Base-by-base conservation (phyloP, 805 yeast genomes). In the Saturnispora ahearnii region DNA sequence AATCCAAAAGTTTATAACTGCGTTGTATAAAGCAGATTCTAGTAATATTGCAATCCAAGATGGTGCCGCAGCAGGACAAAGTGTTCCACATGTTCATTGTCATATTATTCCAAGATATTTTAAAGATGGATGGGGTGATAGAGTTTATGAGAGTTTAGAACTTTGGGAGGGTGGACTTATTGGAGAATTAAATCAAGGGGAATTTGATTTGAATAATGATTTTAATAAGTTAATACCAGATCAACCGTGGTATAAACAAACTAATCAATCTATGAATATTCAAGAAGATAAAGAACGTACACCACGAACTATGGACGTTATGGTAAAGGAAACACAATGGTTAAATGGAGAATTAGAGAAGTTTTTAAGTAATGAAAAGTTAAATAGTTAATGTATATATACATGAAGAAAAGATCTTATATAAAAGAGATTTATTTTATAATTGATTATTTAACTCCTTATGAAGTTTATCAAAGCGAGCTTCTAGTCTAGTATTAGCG, bases 41-140 rank as follows among this genome's bases (percentile, higher is more conserved):
- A 61, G 89, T 52, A 95, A 95, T 62, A 75, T 93, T 37, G 91
- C 97, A 10, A 87, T 95, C 52, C 99, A 93, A 64, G 99, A 93
- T 63, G 99, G 99, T 0, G 86, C 89, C 0, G 88, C 88, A 45
- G 91, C 97, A 1, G 99, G 99, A 3, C 99, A 93, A 63, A 79
- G 90, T n/a, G 82, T 93, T 2, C 96, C 97, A 5, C 99, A 93
- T 66, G 73, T 91, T 29, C 99, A 93, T 64, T 84, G 96, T 21
- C 99, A 93, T 63, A 68, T 93, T 18, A 89, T 93, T 21, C 99
- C 99, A 6, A 73, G 99, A 38, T 81, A 75, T 62, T 66, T 79
- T 44, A 69, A 70, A 4, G 82, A 84, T 59, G 68, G 68, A 0
- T 68, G 62, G 41, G 88, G 88, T 1, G 96, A 87, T 62, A 81